Evolutionary conservation across 2,329 filamentous ascomycete species (phyloP), one percentile per base, ranked within the genome.

Genomic region (Ascochyta fabae): DNA sequence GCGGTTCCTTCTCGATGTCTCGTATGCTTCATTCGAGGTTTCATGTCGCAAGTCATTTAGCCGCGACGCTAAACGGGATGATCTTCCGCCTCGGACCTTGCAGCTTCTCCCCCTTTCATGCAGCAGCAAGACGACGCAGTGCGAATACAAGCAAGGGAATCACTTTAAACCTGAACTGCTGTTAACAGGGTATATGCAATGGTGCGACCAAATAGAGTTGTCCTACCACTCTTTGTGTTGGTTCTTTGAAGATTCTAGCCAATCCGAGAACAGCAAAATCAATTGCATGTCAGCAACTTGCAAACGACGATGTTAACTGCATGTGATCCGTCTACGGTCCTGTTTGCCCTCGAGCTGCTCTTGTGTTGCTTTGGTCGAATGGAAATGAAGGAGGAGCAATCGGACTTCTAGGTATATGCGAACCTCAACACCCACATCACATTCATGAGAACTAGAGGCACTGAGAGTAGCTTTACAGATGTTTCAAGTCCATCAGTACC

Each of bases 1-100:
- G 33, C 54, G 41, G n/a, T 34, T 40, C 35, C 39, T 49, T 24
- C 38, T 54, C 48, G 47, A 55, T 40, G 51, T 58, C 54, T 55
- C 53, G 49, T 55, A 49, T 61, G 39, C 54, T 45, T 65, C 60
- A 56, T 62, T 61, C 60, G 56, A 48, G 38, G 62, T 66, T 66
- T 66, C 64, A 62, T 26, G 54, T 65, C 45, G 56, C 64, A 65
- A 62, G 60, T 66, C 64, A 63, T 65, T 57, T 48, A 61, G 60
- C 53, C 53, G 62, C 51, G 52, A 39, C 58, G 58, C 62, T 63
- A 63, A 53, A 53, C 38, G 40, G 49, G 54, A 59, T 48, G 59
- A 56, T 65, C 62, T 54, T 60, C 59, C 51, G 49, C 48, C 46
- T 59, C 59, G 45, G 52, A 44, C 41, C 46, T 53, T 46, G 31